Evolutionary conservation across 495 filamentous ascomycete species (phyloP), one percentile per base, ranked within the genome.

Genomic region (Neurospora cerealis): DNA sequence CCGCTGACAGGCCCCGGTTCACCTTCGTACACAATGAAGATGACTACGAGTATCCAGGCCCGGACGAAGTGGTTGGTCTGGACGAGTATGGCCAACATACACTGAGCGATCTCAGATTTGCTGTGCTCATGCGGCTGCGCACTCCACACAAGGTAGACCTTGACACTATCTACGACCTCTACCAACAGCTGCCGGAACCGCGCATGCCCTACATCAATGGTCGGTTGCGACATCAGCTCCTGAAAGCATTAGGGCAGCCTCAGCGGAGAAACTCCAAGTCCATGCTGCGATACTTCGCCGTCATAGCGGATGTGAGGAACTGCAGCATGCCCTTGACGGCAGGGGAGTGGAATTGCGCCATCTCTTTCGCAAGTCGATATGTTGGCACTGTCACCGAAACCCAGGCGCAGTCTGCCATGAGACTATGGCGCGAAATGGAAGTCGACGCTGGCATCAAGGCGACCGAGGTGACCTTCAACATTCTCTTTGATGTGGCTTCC

Each of bases 381-480:
- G 89, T 91, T 48, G 85, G 87, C n/a, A 85, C 75, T 24, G 87
- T 92, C 11, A 86, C 87, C 19, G 87, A 87, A 46, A 79, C 83
- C 24, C 92, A 97, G 73, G 83, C 94, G 9, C 86, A 92, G 72
- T 83, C 88, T 32, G 92, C 93, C 2, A 87, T 98, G 21, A 86
- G 90, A 40, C 81, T 96, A n/a, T 98, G 94, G 93, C 89, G 89
- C 72, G 88, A 93, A 76, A 97, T 97, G 91, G 96, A 98, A 80
- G 82, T 87, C 37, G 80, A 88, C n/a, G 89, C 89, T 21, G 86
- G 88, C 6, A 80, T 94, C n/a, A 77, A 83, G 74, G 87, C 85
- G 40, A 92, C 89, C 75, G 84, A 87, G 40, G 90, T 92, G 13
- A 95, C 95, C 3, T 97, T 98, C 84, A 95, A 93, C 80, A 92